Percentiles rank a stretch among this genome's conserved stretches.
These are phyloP conservation scores for Neurospora crassa DNA, from an alignment of 2,329 filamentous ascomycete species.

Conservation along the genomic window DNA sequence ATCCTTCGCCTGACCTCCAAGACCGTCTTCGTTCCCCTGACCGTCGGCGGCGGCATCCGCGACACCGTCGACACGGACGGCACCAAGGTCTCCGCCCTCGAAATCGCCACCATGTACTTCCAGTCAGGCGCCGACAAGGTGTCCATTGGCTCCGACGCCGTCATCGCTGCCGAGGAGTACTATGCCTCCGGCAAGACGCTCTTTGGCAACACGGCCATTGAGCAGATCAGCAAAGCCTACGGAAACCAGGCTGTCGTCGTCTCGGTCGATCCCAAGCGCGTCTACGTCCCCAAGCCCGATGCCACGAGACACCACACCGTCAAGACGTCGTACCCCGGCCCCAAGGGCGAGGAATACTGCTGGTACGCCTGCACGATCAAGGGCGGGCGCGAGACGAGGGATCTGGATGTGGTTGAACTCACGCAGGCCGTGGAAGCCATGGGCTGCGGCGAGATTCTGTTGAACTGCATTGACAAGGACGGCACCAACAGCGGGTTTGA, in stretches of 20 bases:
- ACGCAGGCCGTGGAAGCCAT: conserved; percentile 86
- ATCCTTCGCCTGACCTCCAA: conserved; percentile 76
- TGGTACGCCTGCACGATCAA: conserved; percentile 99
- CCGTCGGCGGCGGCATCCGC: conserved; percentile 89
- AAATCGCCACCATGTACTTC: conserved; percentile 96
- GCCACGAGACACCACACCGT: conserved; percentile 67
- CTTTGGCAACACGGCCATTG: conserved; percentile 79
- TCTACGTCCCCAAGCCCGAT: conserved; percentile 68
- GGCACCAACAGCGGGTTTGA: conserved; percentile 93
- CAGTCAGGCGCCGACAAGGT: conserved; percentile 95
- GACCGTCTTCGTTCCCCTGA: conserved; percentile 92
- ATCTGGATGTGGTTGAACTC: conserved; percentile 86
- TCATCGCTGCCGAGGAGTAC: conserved; percentile 86
- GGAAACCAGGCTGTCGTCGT: conserved; percentile 96
- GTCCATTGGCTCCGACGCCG: conserved; percentile 90
- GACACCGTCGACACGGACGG: conserved; percentile 87
- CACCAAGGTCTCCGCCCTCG: conserved; percentile 74
- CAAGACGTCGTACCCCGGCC: conserved; percentile 58
- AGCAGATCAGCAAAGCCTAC: conserved; percentile 88
- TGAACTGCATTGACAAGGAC: conserved; percentile 97
- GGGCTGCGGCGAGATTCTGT: conserved; percentile 86
- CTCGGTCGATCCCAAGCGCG: conserved; percentile 83
- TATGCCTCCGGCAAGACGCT: conserved; percentile 60
- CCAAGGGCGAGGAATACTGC: conserved; percentile 69
- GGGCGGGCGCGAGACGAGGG: conserved; percentile 86